Evolutionary conservation across 805 yeast species (phyloP), one percentile per base, ranked within the genome.

Genomic region (Cyberlindnera xishuangbannaensis): DNA sequence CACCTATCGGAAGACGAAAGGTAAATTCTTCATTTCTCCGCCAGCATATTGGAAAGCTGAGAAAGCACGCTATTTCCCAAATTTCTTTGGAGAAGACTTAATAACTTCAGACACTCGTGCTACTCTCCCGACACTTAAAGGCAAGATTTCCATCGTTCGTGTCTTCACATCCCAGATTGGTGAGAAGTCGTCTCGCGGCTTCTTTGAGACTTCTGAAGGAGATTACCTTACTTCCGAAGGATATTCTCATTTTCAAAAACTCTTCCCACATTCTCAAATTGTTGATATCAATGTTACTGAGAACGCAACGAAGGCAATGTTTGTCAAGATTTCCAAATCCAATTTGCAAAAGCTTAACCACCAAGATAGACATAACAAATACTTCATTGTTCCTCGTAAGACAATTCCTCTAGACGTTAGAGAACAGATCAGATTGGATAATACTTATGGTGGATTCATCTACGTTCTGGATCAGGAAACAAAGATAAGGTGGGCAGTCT

Each of bases 401-500:
- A 74, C 76, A 12, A 60, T 85, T 19, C 67, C 78, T 2, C 67
- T 71, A 37, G 73, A 67, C 14, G 58, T 74, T 6, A 73, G 83
- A 45, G 76, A 77, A 34, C 56, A 69, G 17, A 57, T 90, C 22
- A 62, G 72, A 30, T 73, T 87, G 45, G 78, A 77, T 35, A 90
- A 90, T 53, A 69, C 74, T 15, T 83, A 81, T 47, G 75, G 94
- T 3, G 97, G 97, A 0, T 87, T 84, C 51, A 64, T 87, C 9
- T 81, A 86, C 44, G 62, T 90, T 5, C 69, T 92, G 22, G 98
- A 92, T 51, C 65, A 65, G 12, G 64, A 76, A 11, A 79, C 81
- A 32, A 78, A 72, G 48, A 80, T 92, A 34, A 67, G 97, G 47
- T 90, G 97, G 97, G 87, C 86, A 16, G 83, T 86, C 4, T 76